Base-by-base conservation (phyloP, 495 filamentous ascomycete species). In the Neurospora cerealis region DNA sequence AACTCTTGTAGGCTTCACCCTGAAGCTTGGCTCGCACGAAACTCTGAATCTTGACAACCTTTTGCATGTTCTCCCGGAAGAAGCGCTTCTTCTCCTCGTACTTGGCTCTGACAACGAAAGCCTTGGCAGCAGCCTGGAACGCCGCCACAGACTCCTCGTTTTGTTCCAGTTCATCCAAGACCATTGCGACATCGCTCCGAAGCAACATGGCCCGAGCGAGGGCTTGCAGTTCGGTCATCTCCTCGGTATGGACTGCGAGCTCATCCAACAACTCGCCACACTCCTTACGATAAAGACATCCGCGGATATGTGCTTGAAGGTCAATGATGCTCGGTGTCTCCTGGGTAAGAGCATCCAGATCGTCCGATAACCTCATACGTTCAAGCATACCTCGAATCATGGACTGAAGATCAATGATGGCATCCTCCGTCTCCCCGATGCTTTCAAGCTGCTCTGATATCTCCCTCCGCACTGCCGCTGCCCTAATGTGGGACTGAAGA, bases 1-100 rank as follows among this genome's bases (percentile, higher is more conserved):
- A 85, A 78, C 91, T 95, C 86, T 97, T 98, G 85, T 99, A 99
- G 2, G 96, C 96, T 81, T 98, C 93, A 8, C 96, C 96, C 83
- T 98, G 96, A 70, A 98, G 92, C 75, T 93, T 93, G 34, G 89
- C 96, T 73, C 96, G 89, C 70, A 98, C 91, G 75, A 97, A 97
- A 80, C 96, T 98, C 81, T 99, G 96, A 71, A 98, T 92, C 82
- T 99, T 99, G 83, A 99, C 91, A 24, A 99, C 96, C 84, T 96
- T 98, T 77, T 97, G 90, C 96, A 99, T 99, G 77, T 99, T 99
- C 82, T 95, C 90, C 71, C 91, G 89, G 83, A 94, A 99, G 83
- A 93, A 95, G 15, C 88, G 90, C 75, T 92, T 90, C 85, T 97
- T 96, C 77, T 94, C 93, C 54, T 87, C 89, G 77, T 97, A 99